phyloP scores from a whole-genome alignment of 352 stramenopile species.

The Globisporangium ultimum region DNA sequence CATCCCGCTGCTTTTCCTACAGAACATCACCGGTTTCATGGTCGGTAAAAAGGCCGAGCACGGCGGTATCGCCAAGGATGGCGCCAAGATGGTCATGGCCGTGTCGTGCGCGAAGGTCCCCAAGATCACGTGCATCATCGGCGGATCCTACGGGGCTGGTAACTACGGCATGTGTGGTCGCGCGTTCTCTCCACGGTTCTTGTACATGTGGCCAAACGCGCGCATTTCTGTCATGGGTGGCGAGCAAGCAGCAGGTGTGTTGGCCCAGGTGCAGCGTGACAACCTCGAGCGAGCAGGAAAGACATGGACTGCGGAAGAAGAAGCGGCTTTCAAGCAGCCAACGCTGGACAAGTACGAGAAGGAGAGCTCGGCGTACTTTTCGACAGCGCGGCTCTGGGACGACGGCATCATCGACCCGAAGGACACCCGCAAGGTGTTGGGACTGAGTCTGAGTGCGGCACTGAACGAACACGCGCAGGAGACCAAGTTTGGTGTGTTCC shows the following conservation, averaged over 20 bases:
- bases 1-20: conserved; percentile 97
- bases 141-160: conserved; percentile 94
- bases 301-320: conserved; percentile 68
- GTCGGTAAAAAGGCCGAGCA: conserved; percentile 96
- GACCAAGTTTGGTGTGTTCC: conserved; percentile 96
- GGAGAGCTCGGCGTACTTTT: conserved; percentile 95
- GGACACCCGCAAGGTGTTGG: conserved; percentile 89
- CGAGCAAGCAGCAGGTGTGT: conserved; percentile 94
- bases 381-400: conserved; percentile 96
- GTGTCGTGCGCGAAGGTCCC: conserved; percentile 94
- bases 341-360: conserved; percentile 95
- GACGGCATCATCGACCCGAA: conserved; percentile 97
- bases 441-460: conserved; percentile 69
- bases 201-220: conserved; percentile 98
- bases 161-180: conserved; percentile 98
- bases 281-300: conserved; percentile 77
- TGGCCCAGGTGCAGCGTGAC: conserved; percentile 94
- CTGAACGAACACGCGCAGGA: conserved; percentile 68
- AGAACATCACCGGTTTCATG: conserved; percentile 99
- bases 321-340: conserved; percentile 93
- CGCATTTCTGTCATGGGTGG: conserved; percentile 97
- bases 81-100: conserved; percentile 94
- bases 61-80: conserved; percentile 97
- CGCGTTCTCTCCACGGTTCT: conserved; percentile 94
- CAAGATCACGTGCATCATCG: conserved; percentile 98